Conservation (phyloP, 257 asterid genomes). For the Solanum habrochaites region DNA sequence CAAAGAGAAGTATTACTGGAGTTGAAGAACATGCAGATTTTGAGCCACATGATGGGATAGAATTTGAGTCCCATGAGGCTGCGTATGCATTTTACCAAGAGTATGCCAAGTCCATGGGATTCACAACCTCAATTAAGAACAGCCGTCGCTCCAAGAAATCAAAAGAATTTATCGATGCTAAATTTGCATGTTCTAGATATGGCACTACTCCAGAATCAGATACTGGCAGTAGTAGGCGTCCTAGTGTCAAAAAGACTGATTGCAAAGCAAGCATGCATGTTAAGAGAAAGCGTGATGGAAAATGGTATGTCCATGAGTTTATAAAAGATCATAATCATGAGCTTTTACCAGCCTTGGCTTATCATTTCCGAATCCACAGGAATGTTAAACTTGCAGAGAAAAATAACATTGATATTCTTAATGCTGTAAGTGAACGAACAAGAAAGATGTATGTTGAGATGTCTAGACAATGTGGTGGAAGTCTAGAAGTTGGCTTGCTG, state of each 20-base stretch:
- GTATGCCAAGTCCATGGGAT: slow-evolving; percentile 97
- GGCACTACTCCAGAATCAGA: slow-evolving; percentile 93
- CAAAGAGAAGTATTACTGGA: slow-evolving; percentile 26
- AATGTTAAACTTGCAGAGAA: slow-evolving; percentile 81
- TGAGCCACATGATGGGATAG: slow-evolving; percentile 79
- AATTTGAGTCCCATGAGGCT: slow-evolving; percentile 80
- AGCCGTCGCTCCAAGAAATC: slow-evolving; percentile 95
- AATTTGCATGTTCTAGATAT: slow-evolving; percentile 90
- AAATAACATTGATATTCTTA: slow-evolving; percentile 78
- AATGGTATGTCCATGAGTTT: slow-evolving; percentile 89
- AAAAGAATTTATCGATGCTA: slow-evolving; percentile 92
- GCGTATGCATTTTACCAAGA: slow-evolving; percentile 92
- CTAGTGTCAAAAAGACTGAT: slow-evolving; percentile 72
- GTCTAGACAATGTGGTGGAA: slow-evolving; percentile 66
- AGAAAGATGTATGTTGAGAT: slow-evolving; percentile 95
- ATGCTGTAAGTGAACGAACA: slow-evolving; percentile 89
- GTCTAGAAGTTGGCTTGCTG: slow-evolving; percentile 16
- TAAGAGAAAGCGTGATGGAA: slow-evolving; percentile 79
- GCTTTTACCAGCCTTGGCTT: slow-evolving; percentile 92
- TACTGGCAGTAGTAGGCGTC: slow-evolving; percentile 59
- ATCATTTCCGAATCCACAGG: slow-evolving; percentile 88
- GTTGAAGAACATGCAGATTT: slow-evolving; percentile 38
- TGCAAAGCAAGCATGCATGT: slow-evolving; percentile 99
- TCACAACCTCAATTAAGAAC: slow-evolving; percentile 92
- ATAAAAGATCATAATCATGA: slow-evolving; percentile 91